A percentile compares a stretch with the other conserved stretches of the same genome.
These are phyloP conservation scores for Alisma plantagoaquatica DNA, from an alignment of 106 monocot genomes.

Conservation along the genomic window DNA sequence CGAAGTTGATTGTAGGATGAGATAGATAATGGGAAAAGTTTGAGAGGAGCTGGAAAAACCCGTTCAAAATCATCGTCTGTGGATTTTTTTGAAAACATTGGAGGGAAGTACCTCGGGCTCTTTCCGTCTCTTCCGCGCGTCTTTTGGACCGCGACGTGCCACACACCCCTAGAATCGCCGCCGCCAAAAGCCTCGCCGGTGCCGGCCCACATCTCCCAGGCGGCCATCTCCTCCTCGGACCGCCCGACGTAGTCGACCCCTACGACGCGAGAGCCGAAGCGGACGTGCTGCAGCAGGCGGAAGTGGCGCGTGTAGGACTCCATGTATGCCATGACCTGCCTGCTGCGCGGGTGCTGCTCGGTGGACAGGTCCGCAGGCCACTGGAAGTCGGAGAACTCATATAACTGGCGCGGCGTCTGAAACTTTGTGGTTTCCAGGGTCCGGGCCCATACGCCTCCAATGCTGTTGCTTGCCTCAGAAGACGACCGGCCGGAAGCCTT, in stretches of 20 bases:
- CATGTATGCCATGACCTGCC: conserved; percentile 6
- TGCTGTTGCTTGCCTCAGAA: conserved; percentile 1
- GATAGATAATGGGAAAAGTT: too few species aligned
- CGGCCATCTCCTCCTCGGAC: conserved; percentile 4
- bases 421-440: conserved; percentile 13
- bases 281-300: conserved; percentile 4
- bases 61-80: too few species aligned
- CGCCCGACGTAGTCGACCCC: conserved; percentile 10
- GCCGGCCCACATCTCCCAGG: conserved; percentile 10
- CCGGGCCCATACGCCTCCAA: conserved; percentile 13
- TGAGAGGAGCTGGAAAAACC: too few species aligned
- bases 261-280: conserved; percentile 5
- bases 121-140: too few species aligned
- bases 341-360: neutral
- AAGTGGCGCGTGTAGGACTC: conserved; percentile 7
- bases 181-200: conserved; percentile 12
- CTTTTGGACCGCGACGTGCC: conserved; percentile 10
- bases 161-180: conserved; percentile 3
- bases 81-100: too few species aligned
- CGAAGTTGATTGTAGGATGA: too few species aligned
- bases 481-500: conserved; percentile 9
- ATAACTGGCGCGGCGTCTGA: neutral
- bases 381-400: conserved; percentile 11
- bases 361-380: conserved; percentile 9
- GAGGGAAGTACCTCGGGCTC: too few species aligned